These are phyloP conservation scores for Tolypocladium sp. DNA, from an alignment of 2,329 filamentous ascomycete genomes.

Conservation along the genomic window DNA sequence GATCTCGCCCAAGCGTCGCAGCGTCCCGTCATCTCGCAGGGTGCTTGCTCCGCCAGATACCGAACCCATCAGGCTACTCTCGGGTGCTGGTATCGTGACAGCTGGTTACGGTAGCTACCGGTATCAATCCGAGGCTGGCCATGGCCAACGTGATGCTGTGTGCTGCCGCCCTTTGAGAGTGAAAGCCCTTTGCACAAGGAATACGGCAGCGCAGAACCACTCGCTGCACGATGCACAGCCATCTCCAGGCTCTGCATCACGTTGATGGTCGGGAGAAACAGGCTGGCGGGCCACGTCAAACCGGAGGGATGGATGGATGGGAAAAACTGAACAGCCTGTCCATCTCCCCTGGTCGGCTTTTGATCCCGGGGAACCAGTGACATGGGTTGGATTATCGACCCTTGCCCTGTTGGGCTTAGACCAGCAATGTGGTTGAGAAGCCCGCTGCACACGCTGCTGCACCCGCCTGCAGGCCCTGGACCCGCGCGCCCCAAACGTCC, in stretches of 20 bases:
- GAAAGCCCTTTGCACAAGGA: background rate
- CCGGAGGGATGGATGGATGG: background rate
- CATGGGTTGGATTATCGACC: background rate
- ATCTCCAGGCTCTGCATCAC: background rate
- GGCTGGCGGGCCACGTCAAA: too few species aligned
- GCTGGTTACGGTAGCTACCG: background rate
- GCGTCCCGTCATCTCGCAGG: background rate
- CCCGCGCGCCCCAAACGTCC: conserved; percentile 13
- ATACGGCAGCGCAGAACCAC: background rate
- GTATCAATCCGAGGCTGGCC: background rate
- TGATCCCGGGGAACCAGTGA: background rate
- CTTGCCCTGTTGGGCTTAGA: conserved; percentile 8
- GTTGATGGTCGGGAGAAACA: too few species aligned
- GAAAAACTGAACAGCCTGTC: background rate
- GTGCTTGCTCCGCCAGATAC: background rate
- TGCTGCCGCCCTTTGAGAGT: background rate
- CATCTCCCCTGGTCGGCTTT: background rate
- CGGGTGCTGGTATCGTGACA: background rate
- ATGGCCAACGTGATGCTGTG: too few species aligned
- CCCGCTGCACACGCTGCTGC: conserved; percentile 1
- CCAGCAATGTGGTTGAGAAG: conserved; percentile 13
- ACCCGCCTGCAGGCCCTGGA: background rate
- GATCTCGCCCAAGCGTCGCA: background rate
- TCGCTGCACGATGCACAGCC: background rate
- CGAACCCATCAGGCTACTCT: background rate